Base-by-base conservation (phyloP, 495 filamentous ascomycete species). In the Penicillium argentinense region DNA sequence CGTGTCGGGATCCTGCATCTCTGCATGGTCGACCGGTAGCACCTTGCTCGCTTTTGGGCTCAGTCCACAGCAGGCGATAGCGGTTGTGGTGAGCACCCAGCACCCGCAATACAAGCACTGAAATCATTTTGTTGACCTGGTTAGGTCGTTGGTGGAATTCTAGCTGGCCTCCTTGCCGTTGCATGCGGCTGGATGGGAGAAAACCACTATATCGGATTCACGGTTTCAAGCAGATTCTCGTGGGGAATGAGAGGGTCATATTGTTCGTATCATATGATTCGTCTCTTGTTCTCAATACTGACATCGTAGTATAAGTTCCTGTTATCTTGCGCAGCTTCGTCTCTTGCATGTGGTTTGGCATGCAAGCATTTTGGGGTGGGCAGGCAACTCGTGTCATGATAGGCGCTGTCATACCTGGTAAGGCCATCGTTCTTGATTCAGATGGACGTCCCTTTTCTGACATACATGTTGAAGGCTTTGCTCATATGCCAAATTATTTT, bases 401-500 rank as follows among this genome's bases (percentile, higher is more conserved):
- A 6, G 41, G 41, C 2, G 27, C 41, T 17, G 23, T 43, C 5
- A 43, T 43, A 29, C 41, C 41, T n/a, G 41, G 40, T 39, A 40
- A 33, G 29, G n/a, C n/a, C n/a, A n/a, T n/a, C n/a, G n/a, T n/a
- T n/a, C n/a, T n/a, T n/a, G n/a, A n/a, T n/a, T n/a, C n/a, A n/a
- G n/a, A n/a, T n/a, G n/a, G n/a, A n/a, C n/a, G n/a, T n/a, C n/a
- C n/a, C n/a, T n/a, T n/a, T n/a, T n/a, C n/a, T n/a, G n/a, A n/a
- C n/a, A n/a, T n/a, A n/a, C n/a, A n/a, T n/a, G n/a, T 24, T 3
- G 2, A 40, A 47, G 44, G 45, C 6, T 39, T 47, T 16, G 45
- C 45, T 12, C 45, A 47, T 17, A 39, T 47, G 45, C 33, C 12
- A 11, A 47, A 47, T 17, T 47, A 30, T 25, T 47, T 47, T 29